These are phyloP conservation scores for Naegleria lovaniensis DNA, from an alignment of 208 protist species.

Conservation along the genomic window DNA sequence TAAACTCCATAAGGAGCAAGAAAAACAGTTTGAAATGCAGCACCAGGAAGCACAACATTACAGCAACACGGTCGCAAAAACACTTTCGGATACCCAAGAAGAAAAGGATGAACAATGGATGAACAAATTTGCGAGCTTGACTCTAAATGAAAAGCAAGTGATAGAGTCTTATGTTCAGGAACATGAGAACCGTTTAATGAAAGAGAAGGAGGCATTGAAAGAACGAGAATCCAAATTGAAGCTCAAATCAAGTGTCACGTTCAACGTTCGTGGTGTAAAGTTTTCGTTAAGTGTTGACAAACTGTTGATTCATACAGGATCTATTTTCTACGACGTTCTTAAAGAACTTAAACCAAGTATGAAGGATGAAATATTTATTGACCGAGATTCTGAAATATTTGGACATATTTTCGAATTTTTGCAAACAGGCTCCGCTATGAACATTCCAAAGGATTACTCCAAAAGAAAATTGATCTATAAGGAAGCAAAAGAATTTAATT, in stretches of 20 bases:
- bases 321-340: no score
- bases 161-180: neutral
- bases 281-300: neutral
- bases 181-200: neutral
- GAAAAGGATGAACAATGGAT: neutral
- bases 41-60: neutral
- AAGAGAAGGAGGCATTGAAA: neutral
- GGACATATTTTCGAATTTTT: neutral
- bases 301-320: neutral
- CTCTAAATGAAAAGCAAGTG: neutral
- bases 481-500: neutral
- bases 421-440: neutral
- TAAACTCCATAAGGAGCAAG: neutral
- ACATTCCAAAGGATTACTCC: neutral
- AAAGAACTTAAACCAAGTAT: no score
- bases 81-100: no score
- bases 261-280: neutral
- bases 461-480: neutral
- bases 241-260: neutral
- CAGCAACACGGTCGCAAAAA: no score
- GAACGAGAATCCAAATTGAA: neutral
- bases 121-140: neutral
- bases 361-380: neutral
- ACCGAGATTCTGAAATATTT: neutral
- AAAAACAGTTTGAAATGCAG: neutral